A percentile compares a stretch with the other conserved stretches of the same genome.
Conservation (phyloP, 2,329 filamentous ascomycete genomes). For the Stenocarpella maydis region DNA sequence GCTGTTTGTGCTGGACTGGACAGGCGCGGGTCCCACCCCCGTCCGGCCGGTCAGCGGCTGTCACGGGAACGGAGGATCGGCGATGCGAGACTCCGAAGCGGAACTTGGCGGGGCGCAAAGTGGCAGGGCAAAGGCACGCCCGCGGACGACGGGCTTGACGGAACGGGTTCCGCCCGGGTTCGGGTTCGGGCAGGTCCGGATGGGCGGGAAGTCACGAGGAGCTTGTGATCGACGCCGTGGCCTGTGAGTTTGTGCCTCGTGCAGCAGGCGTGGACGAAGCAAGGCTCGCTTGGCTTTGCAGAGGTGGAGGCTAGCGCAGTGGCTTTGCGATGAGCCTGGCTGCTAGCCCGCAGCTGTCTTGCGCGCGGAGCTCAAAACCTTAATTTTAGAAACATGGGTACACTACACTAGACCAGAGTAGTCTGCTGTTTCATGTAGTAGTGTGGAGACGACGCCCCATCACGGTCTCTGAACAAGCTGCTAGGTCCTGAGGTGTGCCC, state of each 20-base stretch:
- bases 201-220: constrained; percentile 10
- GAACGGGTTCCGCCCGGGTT: constrained; percentile 13
- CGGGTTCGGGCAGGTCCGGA: neutral
- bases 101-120: neutral
- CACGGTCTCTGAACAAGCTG: constrained; percentile 11
- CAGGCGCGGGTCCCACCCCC: neutral
- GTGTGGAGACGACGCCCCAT: constrained; percentile 17
- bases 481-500: neutral
- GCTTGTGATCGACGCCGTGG: constrained; percentile 11
- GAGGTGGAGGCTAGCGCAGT: constrained; percentile 12
- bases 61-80: constrained; percentile 5
- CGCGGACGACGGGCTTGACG: neutral
- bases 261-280: constrained; percentile 5
- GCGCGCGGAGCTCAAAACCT: constrained; percentile 12
- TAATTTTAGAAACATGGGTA: constrained; percentile 27
- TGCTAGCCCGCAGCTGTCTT: constrained; percentile 11
- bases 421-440: constrained; percentile 26
- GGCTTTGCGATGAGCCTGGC: constrained; percentile 15
- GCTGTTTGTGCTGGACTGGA: neutral
- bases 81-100: constrained; percentile 6
- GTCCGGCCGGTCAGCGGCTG: neutral
- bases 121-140: constrained; percentile 9
- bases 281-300: constrained; percentile 20
- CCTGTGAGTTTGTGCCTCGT: constrained; percentile 5
- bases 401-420: constrained; percentile 18